A percentile compares a stretch with the other conserved stretches of the same genome.
Evolutionary conservation across 2,329 filamentous ascomycete species (phyloP).

Genomic region (Aspergillus ruber): DNA sequence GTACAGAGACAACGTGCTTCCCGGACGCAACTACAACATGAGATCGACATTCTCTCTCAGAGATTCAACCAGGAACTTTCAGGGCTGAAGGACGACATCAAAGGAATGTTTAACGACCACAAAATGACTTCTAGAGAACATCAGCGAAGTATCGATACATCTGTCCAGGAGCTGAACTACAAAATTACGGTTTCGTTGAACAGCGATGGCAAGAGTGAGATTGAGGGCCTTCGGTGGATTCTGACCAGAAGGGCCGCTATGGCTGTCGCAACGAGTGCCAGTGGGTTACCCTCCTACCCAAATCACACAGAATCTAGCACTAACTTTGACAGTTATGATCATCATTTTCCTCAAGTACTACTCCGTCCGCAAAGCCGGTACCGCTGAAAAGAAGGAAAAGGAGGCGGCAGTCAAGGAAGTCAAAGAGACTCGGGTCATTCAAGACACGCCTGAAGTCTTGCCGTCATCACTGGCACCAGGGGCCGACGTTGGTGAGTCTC

Average conservation of each 20-base stretch:
- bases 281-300: constrained; percentile 26
- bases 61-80: constrained; percentile 75
- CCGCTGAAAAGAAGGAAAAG: constrained; percentile 30
- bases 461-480: constrained; percentile 11
- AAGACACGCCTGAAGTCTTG: constrained; percentile 10
- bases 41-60: constrained; percentile 87
- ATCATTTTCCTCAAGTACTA: constrained; percentile 42
- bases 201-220: constrained; percentile 84
- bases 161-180: constrained; percentile 92
- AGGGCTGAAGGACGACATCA: constrained; percentile 81
- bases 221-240: constrained; percentile 87
- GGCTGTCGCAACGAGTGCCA: constrained; percentile 49
- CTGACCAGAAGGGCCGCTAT: constrained; percentile 59
- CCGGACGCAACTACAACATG: constrained; percentile 80
- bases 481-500: constrained; percentile 22
- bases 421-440: constrained; percentile 17
- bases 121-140: constrained; percentile 88
- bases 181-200: constrained; percentile 88
- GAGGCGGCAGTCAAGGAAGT: constrained; percentile 26
- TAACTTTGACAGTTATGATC: constrained; percentile 38
- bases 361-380: constrained; percentile 33
- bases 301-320: neutral
- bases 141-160: constrained; percentile 75
- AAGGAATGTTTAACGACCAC: constrained; percentile 91
- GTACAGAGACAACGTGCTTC: constrained; percentile 79